Evolutionary conservation across 1,284 basidiomycete genomes (phyloP), one percentile per base, ranked within the genome.

Genomic region (Amylostereum chailletii): DNA sequence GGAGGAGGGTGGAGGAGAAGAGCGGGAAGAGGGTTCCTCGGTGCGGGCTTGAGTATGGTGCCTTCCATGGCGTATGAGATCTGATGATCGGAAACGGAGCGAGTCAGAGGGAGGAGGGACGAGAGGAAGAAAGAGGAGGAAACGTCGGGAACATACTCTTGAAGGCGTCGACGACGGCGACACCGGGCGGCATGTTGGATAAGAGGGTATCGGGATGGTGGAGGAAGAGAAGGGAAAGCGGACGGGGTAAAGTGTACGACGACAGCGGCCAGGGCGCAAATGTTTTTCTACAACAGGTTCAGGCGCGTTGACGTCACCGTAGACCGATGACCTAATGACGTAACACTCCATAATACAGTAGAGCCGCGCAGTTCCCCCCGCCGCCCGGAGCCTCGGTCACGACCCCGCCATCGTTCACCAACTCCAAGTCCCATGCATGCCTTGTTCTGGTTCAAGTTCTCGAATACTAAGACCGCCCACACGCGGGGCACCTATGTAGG

Each of bases 41-140:
- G 55, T 58, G 32, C 62, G 60, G 33, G 67, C 65, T 47, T 67
- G 66, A 53, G 74, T 65, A 54, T 86, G 81, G 60, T 86, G 78
- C 68, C 86, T 88, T 62, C 86, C 86, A 68, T 91, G 86, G 58
- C 91, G 79, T 53, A 94, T 88, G 61, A 94, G 85, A 71, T 90
- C 90, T 90, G 57, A 57, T 19, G 19, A 19, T 19, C 19, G 19
- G 19, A 19, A 19, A 19, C 19, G 19, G 47, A 53, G 58, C 57
- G 52, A 47, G 51, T 59, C 51, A 33, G 55, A 55, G 37, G 50
- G 47, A 53, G 40, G 50, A 55, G 55, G 46, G 48, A 34, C 53
- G 48, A 40, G 51, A 38, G 53, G 51, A 46, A 34, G 37, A n/a
- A 19, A 19, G 37, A 5, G 7, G 49, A 33, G 34, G 43, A n/a